Evolutionary conservation across 768 basidiomycete genomes (phyloP), one percentile per base, ranked within the genome.

Genomic region (Rhodotorula diobovata): DNA sequence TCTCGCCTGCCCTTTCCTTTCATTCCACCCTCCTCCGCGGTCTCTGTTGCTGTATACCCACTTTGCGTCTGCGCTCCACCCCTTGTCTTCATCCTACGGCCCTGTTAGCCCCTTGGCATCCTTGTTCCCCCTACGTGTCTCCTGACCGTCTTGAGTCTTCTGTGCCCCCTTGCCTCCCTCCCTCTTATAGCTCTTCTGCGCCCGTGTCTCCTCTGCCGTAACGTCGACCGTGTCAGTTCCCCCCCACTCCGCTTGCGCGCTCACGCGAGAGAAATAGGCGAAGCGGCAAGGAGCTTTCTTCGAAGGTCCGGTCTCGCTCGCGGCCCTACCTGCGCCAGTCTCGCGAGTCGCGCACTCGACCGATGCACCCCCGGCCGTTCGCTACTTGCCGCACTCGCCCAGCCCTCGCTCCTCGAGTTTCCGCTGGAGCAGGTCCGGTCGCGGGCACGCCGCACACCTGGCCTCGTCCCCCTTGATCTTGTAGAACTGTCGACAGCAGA

Each of bases 401-500:
- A 53, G n/a, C n/a, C 51, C 51, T 28, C 30, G 32, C 30, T 62
- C 61, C 23, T 56, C 39, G 25, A 72, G 48, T 55, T 75, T 71
- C 15, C 28, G 18, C 18, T 25, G 8, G 25, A 75, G 51, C 30
- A 43, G 35, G 25, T 23, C 16, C 14, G 66, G 63, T 14, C 32
- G 51, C 37, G 67, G 70, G 43, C 74, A 75, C 20, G 56, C 67
- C 21, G 48, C 28, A 7, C 39, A 41, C 45, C 46, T 28, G 39
- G 53, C 58, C 10, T 46, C 46, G 23, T 39, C 32, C 25, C 39
- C 61, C 10, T 46, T 32, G 18, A 20, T 43, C 0, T 16, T 8
- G 63, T 75, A 66, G 51, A 69, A 67, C 34, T 54, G n/a, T 34
- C 32, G 50, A 58, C 74, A 75, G 68, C 74, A 75, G 8, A 2